Evolutionary conservation across 140 eudicot genomes (phyloP).

Genomic region (Flaveria floridana): DNA sequence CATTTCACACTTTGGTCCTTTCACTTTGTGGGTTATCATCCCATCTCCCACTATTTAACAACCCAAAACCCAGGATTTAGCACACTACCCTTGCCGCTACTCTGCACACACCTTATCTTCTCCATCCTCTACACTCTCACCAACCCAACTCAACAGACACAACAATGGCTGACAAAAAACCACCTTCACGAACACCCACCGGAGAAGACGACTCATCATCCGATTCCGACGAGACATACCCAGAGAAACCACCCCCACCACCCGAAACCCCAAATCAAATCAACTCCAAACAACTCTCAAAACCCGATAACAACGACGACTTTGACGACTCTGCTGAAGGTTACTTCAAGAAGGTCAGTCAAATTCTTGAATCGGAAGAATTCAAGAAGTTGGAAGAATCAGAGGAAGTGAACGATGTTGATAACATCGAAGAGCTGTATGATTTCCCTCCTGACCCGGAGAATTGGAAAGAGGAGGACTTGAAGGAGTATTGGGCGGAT

Average conservation of each 20-base stretch:
- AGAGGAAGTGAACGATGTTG: slow-evolving; percentile 30
- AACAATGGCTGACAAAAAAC: slow-evolving; percentile 32
- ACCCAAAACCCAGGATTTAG: slow-evolving; percentile 6
- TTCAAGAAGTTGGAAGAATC: slow-evolving; percentile 30
- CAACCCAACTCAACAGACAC: slow-evolving; percentile 2
- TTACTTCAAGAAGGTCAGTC: slow-evolving; percentile 33
- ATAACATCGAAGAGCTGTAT: slow-evolving; percentile 36
- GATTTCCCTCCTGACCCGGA: slow-evolving; percentile 71
- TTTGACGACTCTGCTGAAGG: slow-evolving; percentile 37
- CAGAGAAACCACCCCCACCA: not conserved
- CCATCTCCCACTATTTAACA: slow-evolving; percentile 16
- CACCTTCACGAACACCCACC: slow-evolving; percentile 5
- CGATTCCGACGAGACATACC: slow-evolving; percentile 24
- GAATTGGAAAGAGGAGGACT: slow-evolving; percentile 79
- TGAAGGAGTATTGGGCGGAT: slow-evolving; percentile 81
- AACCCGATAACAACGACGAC: slow-evolving; percentile 9
- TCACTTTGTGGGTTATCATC: not conserved
- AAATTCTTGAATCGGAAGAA: slow-evolving; percentile 36
- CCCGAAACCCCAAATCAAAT: slow-evolving; percentile 3
- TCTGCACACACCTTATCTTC: slow-evolving; percentile 38
- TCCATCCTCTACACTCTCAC: not conserved
- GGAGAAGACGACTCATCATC: slow-evolving; percentile 28
- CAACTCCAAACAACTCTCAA: slow-evolving; percentile 20
- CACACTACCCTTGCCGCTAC: slow-evolving; percentile 30
- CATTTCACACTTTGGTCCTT: slow-evolving; percentile 5